These are phyloP conservation scores for Rugonectria rugulosa DNA, from an alignment of 2,329 filamentous ascomycete genomes.

Conservation along the genomic window DNA sequence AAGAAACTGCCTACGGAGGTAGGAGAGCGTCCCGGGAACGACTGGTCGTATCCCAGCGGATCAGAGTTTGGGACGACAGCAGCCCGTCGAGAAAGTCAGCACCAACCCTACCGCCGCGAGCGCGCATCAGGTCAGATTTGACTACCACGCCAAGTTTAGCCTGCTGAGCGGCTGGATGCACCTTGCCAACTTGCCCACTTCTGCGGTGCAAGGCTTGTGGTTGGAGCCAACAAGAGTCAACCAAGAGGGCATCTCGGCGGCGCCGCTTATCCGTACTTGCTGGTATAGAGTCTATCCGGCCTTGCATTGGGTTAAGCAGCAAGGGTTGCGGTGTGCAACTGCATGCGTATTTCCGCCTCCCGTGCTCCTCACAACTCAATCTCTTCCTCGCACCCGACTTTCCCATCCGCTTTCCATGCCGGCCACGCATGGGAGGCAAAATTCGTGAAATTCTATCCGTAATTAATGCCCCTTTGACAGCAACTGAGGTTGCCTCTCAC, in stretches of 20 bases:
- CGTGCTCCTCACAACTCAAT: background rate
- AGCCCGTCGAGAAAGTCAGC: constrained; percentile 22
- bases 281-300: background rate
- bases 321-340: constrained; percentile 3
- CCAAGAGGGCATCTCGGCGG: constrained; percentile 7
- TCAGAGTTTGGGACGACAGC: constrained; percentile 11
- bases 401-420: constrained; percentile 4
- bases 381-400: background rate
- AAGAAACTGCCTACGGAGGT: constrained; percentile 24
- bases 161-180: constrained; percentile 1
- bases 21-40: constrained; percentile 15
- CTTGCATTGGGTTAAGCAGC: background rate
- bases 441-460: constrained; percentile 18
- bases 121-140: constrained; percentile 33
- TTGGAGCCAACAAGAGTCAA: constrained; percentile 11
- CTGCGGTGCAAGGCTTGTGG: constrained; percentile 21
- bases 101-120: constrained; percentile 20
- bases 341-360: constrained; percentile 1
- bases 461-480: constrained; percentile 20
- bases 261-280: constrained; percentile 9
- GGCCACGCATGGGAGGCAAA: constrained; percentile 14
- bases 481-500: constrained; percentile 25
- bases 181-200: constrained; percentile 36
- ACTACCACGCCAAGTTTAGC: constrained; percentile 21
- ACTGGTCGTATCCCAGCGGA: constrained; percentile 28